Evolutionary conservation across 2,329 filamentous ascomycete species (phyloP).

Genomic region (Bipolaris victoriae): DNA sequence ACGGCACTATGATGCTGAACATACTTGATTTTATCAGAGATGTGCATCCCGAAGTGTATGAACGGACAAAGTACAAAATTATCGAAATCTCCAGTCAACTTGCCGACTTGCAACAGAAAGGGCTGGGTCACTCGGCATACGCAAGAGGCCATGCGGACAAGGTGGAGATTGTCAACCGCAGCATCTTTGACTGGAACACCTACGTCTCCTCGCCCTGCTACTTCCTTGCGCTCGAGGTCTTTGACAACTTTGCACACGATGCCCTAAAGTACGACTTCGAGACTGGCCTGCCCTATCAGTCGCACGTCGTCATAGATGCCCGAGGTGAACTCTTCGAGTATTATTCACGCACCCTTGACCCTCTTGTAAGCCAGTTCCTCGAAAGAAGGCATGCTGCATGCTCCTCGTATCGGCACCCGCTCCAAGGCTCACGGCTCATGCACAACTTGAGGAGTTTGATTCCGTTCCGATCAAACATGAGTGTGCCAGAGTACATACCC

Average conservation of each 20-base stretch:
- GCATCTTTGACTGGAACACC: conserved; percentile 90
- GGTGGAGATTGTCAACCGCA: conserved; percentile 93
- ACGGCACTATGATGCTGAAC: conserved; percentile 97
- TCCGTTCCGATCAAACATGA: conserved; percentile 78
- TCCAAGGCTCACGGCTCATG: conserved; percentile 61
- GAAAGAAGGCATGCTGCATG: conserved; percentile 79
- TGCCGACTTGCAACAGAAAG: conserved; percentile 75
- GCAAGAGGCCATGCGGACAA: conserved; percentile 79
- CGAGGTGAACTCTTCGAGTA: conserved; percentile 94
- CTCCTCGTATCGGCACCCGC: conserved; percentile 65
- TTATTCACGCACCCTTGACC: conserved; percentile 81
- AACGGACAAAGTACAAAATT: conserved; percentile 89
- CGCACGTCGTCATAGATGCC: conserved; percentile 82
- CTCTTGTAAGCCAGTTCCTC: conserved; percentile 80
- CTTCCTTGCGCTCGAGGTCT: conserved; percentile 97
- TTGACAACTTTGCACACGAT: conserved; percentile 98
- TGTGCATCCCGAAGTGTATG: conserved; percentile 88
- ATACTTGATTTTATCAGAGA: conserved; percentile 95
- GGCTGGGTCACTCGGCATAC: conserved; percentile 69
- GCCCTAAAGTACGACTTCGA: conserved; percentile 84
- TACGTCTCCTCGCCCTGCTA: conserved; percentile 94
- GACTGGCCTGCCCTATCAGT: conserved; percentile 84
- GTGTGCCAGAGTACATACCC: conserved; percentile 87
- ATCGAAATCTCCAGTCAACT: conserved; percentile 91
- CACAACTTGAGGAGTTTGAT: conserved; percentile 68